Conservation (phyloP, 345 rosid species). For the Heritiera fomes region DNA sequence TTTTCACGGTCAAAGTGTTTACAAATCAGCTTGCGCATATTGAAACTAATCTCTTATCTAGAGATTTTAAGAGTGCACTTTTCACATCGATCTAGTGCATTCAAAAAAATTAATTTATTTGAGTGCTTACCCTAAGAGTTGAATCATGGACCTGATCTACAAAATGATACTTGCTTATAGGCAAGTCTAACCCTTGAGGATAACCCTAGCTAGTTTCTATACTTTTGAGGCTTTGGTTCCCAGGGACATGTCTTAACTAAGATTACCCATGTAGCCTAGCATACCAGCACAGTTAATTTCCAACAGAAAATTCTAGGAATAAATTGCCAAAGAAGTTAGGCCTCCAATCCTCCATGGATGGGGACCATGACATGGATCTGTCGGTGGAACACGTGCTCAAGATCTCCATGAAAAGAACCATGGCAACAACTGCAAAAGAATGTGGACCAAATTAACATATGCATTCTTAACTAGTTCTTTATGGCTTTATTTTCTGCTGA, state of each 20-base stretch:
- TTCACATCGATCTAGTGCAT: too few species aligned
- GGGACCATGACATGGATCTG: constrained; percentile 27
- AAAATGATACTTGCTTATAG: too few species aligned
- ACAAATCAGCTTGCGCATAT: too few species aligned
- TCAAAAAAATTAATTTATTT: too few species aligned
- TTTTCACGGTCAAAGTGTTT: too few species aligned
- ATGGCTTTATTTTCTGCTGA: background rate
- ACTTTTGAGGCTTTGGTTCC: background rate
- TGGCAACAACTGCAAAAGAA: background rate
- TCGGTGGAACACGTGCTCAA: constrained; percentile 40
- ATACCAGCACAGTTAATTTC: constrained; percentile 4
- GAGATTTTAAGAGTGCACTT: too few species aligned
- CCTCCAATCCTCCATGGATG: background rate
- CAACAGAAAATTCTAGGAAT: constrained; percentile 1
- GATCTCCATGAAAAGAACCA: constrained; percentile 27
- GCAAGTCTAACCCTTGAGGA: too few species aligned
- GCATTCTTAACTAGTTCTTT: background rate
- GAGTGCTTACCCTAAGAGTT: too few species aligned
- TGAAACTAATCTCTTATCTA: too few species aligned
- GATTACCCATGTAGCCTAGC: background rate
- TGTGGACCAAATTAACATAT: constrained; percentile 1
- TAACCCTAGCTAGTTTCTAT: background rate
- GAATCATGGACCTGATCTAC: too few species aligned
- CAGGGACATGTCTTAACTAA: background rate
- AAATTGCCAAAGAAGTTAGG: constrained; percentile 16